Conservation (phyloP, 2,329 filamentous ascomycete species). For the Fusarium sp. region DNA sequence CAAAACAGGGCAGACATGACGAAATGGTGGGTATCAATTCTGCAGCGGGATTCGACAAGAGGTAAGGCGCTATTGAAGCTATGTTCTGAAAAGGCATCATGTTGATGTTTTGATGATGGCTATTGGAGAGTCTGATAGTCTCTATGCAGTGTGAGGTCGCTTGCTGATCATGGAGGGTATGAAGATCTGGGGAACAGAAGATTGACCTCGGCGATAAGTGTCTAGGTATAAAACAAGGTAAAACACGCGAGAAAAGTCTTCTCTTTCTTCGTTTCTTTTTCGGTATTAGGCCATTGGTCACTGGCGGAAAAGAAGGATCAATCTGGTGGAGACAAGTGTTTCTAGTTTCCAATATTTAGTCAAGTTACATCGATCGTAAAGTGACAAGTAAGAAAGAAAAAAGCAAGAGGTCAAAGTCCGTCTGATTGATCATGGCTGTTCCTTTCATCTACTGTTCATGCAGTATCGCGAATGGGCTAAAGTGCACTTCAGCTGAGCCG, state of each 20-base stretch:
- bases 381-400: background rate
- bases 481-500: conserved; percentile 24
- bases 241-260: conserved; percentile 33
- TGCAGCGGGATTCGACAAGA: conserved; percentile 11
- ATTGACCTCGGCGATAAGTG: background rate
- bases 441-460: background rate
- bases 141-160: background rate
- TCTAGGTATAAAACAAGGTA: conserved; percentile 24
- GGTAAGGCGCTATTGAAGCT: conserved; percentile 8
- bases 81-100: conserved; percentile 17
- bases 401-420: background rate
- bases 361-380: conserved; percentile 20
- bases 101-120: conserved; percentile 4
- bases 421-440: background rate
- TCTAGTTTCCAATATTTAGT: background rate
- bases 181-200: conserved; percentile 29
- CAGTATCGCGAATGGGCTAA: background rate
- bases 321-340: conserved; percentile 27
- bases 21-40: conserved; percentile 27
- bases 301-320: conserved; percentile 29
- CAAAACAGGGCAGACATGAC: conserved; percentile 28
- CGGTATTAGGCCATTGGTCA: conserved; percentile 32
- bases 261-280: conserved; percentile 29
- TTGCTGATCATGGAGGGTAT: conserved; percentile 27
- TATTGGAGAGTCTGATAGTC: conserved; percentile 18